Conservation (phyloP, 139 green algal species). For the Chlorella sp. region DNA sequence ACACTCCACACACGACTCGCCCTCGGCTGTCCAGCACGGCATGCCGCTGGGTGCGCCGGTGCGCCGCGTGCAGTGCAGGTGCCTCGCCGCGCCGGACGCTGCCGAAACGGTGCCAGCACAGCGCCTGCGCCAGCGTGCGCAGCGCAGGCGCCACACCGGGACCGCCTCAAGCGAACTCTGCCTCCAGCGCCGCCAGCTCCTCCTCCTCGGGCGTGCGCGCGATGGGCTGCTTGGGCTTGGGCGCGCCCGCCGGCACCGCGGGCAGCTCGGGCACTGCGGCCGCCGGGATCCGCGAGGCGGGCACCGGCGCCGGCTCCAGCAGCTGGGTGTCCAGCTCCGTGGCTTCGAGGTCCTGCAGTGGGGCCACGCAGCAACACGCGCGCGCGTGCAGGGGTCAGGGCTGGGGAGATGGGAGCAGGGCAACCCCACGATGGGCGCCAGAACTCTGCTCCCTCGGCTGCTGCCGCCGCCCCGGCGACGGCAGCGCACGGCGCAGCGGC, state of each 20-base stretch:
- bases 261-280: conserved; percentile 21
- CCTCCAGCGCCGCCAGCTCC: conserved; percentile 86
- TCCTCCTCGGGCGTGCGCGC: conserved; percentile 84
- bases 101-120: no score
- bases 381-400: background rate
- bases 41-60: no score
- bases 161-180: conserved; percentile 93
- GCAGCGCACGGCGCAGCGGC: background rate
- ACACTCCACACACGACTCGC: no score
- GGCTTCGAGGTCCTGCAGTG: conserved; percentile 62
- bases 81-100: no score
- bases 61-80: no score
- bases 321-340: conserved; percentile 76
- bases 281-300: conserved; percentile 38
- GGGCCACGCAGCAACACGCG: background rate
- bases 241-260: background rate
- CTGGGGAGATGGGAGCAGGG: background rate
- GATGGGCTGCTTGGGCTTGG: background rate
- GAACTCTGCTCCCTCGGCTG: background rate
- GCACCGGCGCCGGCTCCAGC: conserved; percentile 68
- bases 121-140: no score
- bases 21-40: no score
- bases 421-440: background rate
- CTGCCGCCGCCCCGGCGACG: background rate
- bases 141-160: no score